A percentile compares a stretch with the other conserved stretches of the same genome.
Evolutionary conservation across 345 rosid species (phyloP).

Genomic region (Eucalyptus cloeziana): DNA sequence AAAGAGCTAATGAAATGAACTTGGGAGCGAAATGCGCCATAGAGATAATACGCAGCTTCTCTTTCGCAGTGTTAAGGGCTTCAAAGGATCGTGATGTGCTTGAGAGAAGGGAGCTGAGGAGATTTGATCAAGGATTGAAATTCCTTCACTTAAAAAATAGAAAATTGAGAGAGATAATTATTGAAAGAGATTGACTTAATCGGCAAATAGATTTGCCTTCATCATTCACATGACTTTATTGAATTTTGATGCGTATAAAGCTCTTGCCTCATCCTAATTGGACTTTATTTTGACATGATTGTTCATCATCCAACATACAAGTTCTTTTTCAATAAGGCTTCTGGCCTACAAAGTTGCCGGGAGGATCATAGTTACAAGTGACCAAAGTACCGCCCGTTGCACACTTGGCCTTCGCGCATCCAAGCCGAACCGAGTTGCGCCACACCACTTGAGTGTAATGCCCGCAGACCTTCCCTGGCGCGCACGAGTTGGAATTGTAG

Average conservation of each 20-base stretch:
- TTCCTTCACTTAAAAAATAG: not conserved
- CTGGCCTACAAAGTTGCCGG: not conserved
- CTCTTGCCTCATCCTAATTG: not conserved
- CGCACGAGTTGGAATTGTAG: not conserved
- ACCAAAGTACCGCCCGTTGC: not conserved
- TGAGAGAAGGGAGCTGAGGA: not conserved
- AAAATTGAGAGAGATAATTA: not conserved
- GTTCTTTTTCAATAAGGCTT: not conserved
- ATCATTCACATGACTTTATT: not conserved
- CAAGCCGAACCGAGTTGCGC: not conserved
- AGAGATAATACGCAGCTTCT: not conserved
- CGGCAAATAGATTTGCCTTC: not conserved
- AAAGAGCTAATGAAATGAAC: not conserved
- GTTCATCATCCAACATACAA: not conserved
- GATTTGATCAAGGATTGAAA: not conserved
- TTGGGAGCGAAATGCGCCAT: not conserved
- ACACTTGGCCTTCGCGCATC: not conserved
- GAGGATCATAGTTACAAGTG: slow-evolving; percentile 17
- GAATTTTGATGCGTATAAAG: not conserved
- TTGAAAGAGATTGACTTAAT: not conserved
- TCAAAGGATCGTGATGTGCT: not conserved
- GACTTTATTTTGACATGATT: not conserved
- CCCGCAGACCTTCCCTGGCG: not conserved
- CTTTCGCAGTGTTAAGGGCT: not conserved
- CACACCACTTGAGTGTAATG: slow-evolving; percentile 15